Evolutionary conservation across 106 monocot genomes (phyloP).

Genomic region (Narthecium ossifragum): DNA sequence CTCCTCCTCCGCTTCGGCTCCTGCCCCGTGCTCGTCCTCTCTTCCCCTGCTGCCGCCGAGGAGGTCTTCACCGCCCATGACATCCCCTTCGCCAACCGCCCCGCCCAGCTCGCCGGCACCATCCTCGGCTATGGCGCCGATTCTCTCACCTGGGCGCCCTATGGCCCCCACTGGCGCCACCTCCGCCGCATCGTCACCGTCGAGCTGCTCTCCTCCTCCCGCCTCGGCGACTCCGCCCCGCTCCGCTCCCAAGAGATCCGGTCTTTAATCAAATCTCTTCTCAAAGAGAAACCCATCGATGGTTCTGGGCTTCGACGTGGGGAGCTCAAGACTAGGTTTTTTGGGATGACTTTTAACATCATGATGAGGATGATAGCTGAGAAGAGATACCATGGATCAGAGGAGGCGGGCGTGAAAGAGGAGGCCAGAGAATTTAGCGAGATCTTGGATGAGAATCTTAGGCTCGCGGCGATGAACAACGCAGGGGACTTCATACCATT

Average conservation of each 20-base stretch:
- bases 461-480: background rate
- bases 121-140: slow-evolving; percentile 7
- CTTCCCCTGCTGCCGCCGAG: slow-evolving; percentile 14
- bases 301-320: background rate
- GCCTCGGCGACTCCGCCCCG: slow-evolving; percentile 4
- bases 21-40: slow-evolving; percentile 5
- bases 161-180: slow-evolving; percentile 17
- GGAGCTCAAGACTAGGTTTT: slow-evolving; percentile 19
- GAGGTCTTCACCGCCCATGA: slow-evolving; percentile 13
- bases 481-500: background rate
- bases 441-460: background rate
- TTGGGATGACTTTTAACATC: slow-evolving; percentile 9
- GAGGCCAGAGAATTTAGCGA: background rate
- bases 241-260: slow-evolving; percentile 13
- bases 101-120: background rate
- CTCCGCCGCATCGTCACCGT: slow-evolving; percentile 14
- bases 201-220: slow-evolving; percentile 2
- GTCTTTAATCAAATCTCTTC: slow-evolving; percentile 3
- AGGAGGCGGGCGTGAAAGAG: background rate
- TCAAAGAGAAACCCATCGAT: background rate
- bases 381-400: slow-evolving; percentile 2
- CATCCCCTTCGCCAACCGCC: slow-evolving; percentile 21
- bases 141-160: background rate
- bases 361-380: slow-evolving; percentile 23
- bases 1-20: slow-evolving; percentile 24